A percentile compares a stretch with the other conserved stretches of the same genome.
Evolutionary conservation across 768 basidiomycete species (phyloP).

Genomic region (Gloeopeniophorella convolvens): DNA sequence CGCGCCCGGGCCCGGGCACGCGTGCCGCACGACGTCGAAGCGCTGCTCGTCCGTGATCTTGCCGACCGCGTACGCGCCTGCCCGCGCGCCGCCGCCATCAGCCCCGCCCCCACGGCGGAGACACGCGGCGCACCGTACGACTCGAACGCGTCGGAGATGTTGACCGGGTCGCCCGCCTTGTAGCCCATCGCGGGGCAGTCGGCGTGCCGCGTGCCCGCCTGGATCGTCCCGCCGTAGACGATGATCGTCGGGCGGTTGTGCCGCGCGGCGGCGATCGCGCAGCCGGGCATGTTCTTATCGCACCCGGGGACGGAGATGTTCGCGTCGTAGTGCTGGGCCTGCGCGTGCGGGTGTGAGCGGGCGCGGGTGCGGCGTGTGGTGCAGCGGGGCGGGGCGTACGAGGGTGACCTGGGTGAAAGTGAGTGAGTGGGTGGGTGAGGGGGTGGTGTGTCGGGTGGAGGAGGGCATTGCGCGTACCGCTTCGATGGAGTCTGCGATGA

Average conservation of each 20-base stretch:
- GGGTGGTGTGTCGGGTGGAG: no score
- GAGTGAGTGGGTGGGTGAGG: neutral
- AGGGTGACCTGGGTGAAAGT: conserved; percentile 42
- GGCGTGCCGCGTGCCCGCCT: conserved; percentile 64
- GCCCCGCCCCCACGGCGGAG: neutral
- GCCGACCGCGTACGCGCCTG: conserved; percentile 71
- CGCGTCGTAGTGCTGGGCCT: conserved; percentile 87
- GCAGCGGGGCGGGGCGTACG: conserved; percentile 29
- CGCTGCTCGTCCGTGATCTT: conserved; percentile 75
- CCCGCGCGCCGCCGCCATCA: neutral
- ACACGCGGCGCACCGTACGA: conserved; percentile 53
- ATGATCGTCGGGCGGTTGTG: conserved; percentile 87
- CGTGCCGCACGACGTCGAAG: conserved; percentile 78
- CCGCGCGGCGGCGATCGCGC: conserved; percentile 77
- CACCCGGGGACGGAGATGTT: conserved; percentile 85
- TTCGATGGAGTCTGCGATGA: conserved; percentile 89
- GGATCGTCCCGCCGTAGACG: conserved; percentile 80
- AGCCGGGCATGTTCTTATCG: conserved; percentile 92
- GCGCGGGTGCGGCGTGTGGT: no score
- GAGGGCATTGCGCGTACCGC: conserved; percentile 51
- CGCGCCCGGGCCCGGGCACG: conserved; percentile 79
- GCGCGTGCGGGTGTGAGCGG: neutral
- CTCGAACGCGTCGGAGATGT: conserved; percentile 81
- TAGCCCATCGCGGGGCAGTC: conserved; percentile 78
- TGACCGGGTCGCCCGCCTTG: conserved; percentile 74